Evolutionary conservation across 495 filamentous ascomycete genomes (phyloP), one percentile per base, ranked within the genome.

Genomic region (Ramalina intermedia): DNA sequence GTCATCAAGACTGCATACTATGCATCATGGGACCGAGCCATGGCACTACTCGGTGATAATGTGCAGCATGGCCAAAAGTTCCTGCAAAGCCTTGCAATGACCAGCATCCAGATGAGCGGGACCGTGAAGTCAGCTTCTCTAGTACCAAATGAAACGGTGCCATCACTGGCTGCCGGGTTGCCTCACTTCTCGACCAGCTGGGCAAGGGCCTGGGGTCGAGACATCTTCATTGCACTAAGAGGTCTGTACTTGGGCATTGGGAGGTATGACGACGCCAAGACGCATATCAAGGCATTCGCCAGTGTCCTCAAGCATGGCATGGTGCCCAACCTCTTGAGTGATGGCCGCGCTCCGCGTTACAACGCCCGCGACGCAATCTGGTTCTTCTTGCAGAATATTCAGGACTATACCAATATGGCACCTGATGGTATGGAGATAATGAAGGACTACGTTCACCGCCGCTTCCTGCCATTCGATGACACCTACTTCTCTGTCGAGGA

Each of bases 251-350:
- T 96, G 29, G 85, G 84, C 39, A 95, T 89, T 18, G 87, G 88
- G 4, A 80, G 90, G 9, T 94, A 80, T 58, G 76, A 74, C 4
- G 88, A 95, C 56, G 91, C 90, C 14, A 85, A 76, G 54, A 87
- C 95, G 63, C 93, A 96, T 59, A 94, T 99, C 51, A 68, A 87
- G 44, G 93, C 91, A 40, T 99, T 99, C 67, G 88, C 86, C 0
- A 94, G 87, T 60, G 88, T 99, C 9, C 70, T 99, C 43, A 96
- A 96, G 68, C 93, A 99, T 61, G 93, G 93, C 40, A 96, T 96
- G 93, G 86, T 96, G 47, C 93, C 93, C 12, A 99, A 99, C 56
- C 73, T 99, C 11, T 74, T 99, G 16, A 78, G 85, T 53, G 82
- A 82, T 55, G 88, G 93, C 16, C 84, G 81, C 37, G 70, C 76